Base-by-base conservation (phyloP, 768 basidiomycete species). In the Dendrothele bispora region DNA sequence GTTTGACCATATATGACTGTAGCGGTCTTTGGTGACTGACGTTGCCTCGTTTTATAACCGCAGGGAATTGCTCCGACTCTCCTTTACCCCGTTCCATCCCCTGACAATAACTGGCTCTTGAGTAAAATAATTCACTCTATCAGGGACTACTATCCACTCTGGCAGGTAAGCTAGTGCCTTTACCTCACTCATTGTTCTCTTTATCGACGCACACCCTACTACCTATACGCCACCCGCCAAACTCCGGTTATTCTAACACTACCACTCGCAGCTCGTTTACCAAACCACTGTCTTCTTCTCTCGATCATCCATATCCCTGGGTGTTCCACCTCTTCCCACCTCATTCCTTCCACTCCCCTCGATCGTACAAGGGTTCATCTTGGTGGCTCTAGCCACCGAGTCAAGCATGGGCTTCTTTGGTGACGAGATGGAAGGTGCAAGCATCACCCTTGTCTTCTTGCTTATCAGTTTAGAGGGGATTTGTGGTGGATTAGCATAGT, bases 401-500 rank as follows among this genome's bases (percentile, higher is more conserved):
- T 83, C 85, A 12, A 86, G 83, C 0, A 67, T 82, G 3, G 87
- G 87, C 3, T 64, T 90, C 51, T 85, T 89, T 63, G 57, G 72
- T 3, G 67, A 70, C 21, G 73, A 71, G 5, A 55, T 65, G 7
- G 63, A 70, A 54, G 59, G 64, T 53, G 44, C 73, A 34, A 83
- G 75, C 49, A 81, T 92, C 52, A 57, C 73, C 14, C 58, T 84
- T 18, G 86, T 91, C 3, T 90, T 93, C 60, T 29, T 80, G 10
- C 76, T 97, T 38, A 84, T 99, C 57, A 83, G 87, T 53, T 51
- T 91, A 7, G 95, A 99, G 63, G 95, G 95, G 3, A 74, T 97
- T 36, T 95, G 92, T 54, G 95, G 95, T 25, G 95, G 95, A 4
- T 74, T 88, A 10, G 92, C 91, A 14, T 98, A 97, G 91, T 91